These are phyloP conservation scores for Suhomyces bribrorum DNA, from an alignment of 1,139 yeast species.

Conservation along the genomic window DNA sequence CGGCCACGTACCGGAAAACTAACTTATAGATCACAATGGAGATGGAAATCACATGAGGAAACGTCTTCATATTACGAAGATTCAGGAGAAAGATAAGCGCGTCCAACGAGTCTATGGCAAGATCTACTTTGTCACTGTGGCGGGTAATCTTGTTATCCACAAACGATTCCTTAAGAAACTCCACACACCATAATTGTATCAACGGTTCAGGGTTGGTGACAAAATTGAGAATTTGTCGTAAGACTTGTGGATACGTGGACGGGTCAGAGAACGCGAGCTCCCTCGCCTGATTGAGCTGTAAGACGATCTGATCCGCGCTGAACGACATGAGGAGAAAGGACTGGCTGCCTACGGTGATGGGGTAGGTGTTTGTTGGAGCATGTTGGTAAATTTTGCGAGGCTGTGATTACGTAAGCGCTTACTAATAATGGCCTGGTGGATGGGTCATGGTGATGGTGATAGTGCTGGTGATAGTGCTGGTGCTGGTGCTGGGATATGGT, in stretches of 20 bases:
- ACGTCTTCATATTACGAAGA: constrained; percentile 30
- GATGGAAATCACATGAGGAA: constrained; percentile 37
- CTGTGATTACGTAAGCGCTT: not conserved
- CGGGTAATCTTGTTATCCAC: constrained; percentile 20
- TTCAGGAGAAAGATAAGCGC: constrained; percentile 32
- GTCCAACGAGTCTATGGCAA: constrained; percentile 44
- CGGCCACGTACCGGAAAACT: constrained; percentile 45
- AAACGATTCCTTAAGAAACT: constrained; percentile 47
- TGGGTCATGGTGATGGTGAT: too few species aligned
- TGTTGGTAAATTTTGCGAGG: not conserved
- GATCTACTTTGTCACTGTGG: constrained; percentile 39
- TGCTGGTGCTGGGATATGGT: too few species aligned
- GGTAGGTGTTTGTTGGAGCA: not conserved
- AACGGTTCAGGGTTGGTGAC: constrained; percentile 32
- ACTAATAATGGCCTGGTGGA: too few species aligned
- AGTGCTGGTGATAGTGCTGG: too few species aligned
- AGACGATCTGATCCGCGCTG: constrained; percentile 24
- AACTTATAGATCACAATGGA: constrained; percentile 38
- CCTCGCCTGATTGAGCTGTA: constrained; percentile 54
- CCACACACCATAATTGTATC: constrained; percentile 50
- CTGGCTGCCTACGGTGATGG: too few species aligned
- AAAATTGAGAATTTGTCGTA: constrained; percentile 53
- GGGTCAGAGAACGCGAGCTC: constrained; percentile 48
- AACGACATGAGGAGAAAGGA: constrained; percentile 18
- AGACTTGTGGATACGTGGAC: constrained; percentile 52